phyloP scores from a whole-genome alignment of 345 rosid genomes.

The Linum trigynum region DNA sequence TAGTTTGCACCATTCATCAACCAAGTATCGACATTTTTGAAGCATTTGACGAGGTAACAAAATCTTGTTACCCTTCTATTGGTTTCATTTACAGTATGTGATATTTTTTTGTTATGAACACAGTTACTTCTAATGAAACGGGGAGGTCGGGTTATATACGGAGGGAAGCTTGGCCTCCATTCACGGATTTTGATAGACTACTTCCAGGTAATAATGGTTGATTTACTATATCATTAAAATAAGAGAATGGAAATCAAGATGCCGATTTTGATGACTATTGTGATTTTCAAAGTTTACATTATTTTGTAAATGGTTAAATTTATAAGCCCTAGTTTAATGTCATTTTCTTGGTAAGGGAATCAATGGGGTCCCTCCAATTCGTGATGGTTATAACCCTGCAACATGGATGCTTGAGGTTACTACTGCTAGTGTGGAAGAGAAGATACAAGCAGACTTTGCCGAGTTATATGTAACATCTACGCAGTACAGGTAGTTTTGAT shows the following conservation, averaged over 20 bases:
- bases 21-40: conserved; percentile 92
- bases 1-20: conserved; percentile 91
- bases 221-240: neutral
- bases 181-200: conserved; percentile 63
- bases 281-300: neutral
- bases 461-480: conserved; percentile 50
- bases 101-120: conserved; percentile 10
- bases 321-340: neutral
- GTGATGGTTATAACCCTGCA: conserved; percentile 74
- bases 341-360: conserved; percentile 34
- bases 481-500: conserved; percentile 42
- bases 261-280: neutral
- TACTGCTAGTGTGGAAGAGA: conserved; percentile 54
- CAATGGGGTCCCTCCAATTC: conserved; percentile 48
- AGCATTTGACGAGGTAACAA: conserved; percentile 81
- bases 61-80: neutral
- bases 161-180: conserved; percentile 69
- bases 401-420: conserved; percentile 98
- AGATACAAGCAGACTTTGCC: conserved; percentile 54
- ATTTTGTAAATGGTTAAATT: too few species aligned
- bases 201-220: conserved; percentile 53
- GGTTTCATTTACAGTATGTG: neutral
- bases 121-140: conserved; percentile 98
- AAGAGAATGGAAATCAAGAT: neutral
- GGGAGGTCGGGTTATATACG: conserved; percentile 80